These are phyloP conservation scores for Cryphonectria japonica DNA, from an alignment of 2,329 filamentous ascomycete species.

Conservation along the genomic window DNA sequence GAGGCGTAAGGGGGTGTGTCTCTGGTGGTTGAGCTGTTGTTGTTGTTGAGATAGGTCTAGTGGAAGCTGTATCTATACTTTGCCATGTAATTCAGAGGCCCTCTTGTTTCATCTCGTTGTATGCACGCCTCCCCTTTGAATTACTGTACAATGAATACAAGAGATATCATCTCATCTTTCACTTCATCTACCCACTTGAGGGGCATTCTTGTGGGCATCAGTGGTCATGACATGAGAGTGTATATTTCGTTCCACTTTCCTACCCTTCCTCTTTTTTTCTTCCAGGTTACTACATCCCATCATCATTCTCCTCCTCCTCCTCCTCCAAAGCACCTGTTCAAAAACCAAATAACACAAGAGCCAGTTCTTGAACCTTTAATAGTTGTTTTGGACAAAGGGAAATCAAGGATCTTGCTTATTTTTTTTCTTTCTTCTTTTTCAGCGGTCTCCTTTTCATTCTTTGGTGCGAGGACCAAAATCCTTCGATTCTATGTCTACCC, in stretches of 20 bases:
- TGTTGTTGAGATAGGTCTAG: background rate
- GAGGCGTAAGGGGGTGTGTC: background rate
- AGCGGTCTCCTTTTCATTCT: background rate
- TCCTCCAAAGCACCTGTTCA: background rate
- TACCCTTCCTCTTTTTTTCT: background rate
- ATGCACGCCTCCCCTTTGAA: background rate
- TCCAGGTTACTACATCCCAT: background rate
- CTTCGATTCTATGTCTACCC: constrained; percentile 40
- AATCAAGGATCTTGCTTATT: constrained; percentile 21
- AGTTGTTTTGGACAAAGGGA: constrained; percentile 17
- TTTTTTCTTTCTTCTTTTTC: background rate
- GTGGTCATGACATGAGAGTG: background rate
- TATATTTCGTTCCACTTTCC: background rate
- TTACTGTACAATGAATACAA: background rate
- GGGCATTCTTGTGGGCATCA: background rate
- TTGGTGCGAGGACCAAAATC: constrained; percentile 27
- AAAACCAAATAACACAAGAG: background rate
- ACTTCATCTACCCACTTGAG: background rate
- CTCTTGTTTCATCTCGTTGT: background rate
- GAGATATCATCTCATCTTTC: background rate
- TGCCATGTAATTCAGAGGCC: background rate
- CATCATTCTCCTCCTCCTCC: background rate
- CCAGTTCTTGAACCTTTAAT: background rate
- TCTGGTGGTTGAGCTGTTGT: background rate
- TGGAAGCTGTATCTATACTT: background rate